Base-by-base conservation (phyloP, 2,329 filamentous ascomycete species). In the Reticulascus tulasneorum region DNA sequence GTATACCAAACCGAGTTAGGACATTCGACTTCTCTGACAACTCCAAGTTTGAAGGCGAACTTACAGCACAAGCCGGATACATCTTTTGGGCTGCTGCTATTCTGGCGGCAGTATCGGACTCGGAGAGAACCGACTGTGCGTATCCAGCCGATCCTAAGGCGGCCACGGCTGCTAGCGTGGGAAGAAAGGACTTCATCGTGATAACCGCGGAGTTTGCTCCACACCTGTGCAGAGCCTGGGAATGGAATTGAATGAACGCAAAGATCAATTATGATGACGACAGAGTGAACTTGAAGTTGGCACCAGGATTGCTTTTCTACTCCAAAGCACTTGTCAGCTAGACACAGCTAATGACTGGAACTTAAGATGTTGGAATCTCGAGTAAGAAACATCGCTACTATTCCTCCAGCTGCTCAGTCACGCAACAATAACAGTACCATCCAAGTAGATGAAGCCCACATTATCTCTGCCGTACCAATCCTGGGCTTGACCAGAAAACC, bases 61-160 rank as follows among this genome's bases (percentile, higher is more conserved):
- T 40, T 40, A 47, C 45, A 35, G 44, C 44, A 33, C 46, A 48
- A 9, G 31, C 25, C n/a, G 44, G 44, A 35, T 44, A 39, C 12
- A 30, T 32, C 10, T 34, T 39, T 27, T 31, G 36, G 20, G 38
- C 25, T 15, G 23, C 24, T 21, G 32, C 19, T 3, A 29, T 35
- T 9, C 5, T n/a, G 10, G 33, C 23, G 9, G 40, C 30, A 9
- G 32, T 32, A n/a, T n/a, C n/a, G 21, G 40, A 29, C 24, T 35
- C 32, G 23, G 35, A 10, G 23, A 20, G 27, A 13, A 31, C 24
- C 40, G 36, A 42, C 28, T 11, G 40, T 37, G 12, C 9, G 31
- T 13, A 18, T 25, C 32, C 38, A n/a, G 20, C 17, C 28, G 29
- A 32, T 9, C 32, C 16, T 19, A 47, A 16, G n/a, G 35, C 27